These are phyloP conservation scores for Geranomyces variabilis DNA, from an alignment of 192 early-diverging fungal genomes.

Conservation along the genomic window DNA sequence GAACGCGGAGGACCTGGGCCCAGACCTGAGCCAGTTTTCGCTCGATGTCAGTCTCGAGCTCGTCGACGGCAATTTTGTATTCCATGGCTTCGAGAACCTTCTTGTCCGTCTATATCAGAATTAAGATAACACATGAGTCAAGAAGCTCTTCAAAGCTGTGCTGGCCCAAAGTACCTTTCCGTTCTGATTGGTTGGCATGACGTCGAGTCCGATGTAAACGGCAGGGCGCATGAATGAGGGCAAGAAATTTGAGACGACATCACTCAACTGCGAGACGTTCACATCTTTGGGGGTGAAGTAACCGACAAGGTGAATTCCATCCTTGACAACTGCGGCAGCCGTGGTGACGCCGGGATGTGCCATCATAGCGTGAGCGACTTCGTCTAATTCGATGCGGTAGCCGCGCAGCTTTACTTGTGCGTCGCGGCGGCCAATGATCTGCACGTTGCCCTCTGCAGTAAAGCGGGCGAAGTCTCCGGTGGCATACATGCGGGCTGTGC, in stretches of 20 bases:
- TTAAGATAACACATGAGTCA: too few relatives aligned
- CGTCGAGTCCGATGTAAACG: too few relatives aligned
- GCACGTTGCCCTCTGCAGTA: slow-evolving; percentile 28
- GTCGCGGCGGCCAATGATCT: slow-evolving; percentile 38
- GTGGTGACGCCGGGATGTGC: not conserved
- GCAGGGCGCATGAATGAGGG: too few relatives aligned
- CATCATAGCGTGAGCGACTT: slow-evolving; percentile 17
- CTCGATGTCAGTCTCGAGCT: too few relatives aligned
- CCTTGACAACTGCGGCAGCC: not conserved
- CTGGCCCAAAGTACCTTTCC: too few relatives aligned
- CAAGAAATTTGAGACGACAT: not conserved
- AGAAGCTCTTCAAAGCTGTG: too few relatives aligned
- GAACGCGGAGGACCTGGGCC: not conserved
- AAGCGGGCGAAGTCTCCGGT: slow-evolving; percentile 22
- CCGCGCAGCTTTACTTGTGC: slow-evolving; percentile 53
- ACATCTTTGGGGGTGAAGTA: not conserved
- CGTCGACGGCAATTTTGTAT: too few relatives aligned
- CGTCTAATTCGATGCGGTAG: slow-evolving; percentile 45
- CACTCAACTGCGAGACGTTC: not conserved
- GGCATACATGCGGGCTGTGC: not conserved
- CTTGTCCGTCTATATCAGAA: too few relatives aligned
- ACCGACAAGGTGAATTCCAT: not conserved
- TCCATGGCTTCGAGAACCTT: too few relatives aligned
- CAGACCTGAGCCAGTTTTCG: not conserved
- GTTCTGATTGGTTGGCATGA: too few relatives aligned